These are phyloP conservation scores for Penicillium odoratum DNA, from an alignment of 495 filamentous ascomycete genomes.

Conservation along the genomic window DNA sequence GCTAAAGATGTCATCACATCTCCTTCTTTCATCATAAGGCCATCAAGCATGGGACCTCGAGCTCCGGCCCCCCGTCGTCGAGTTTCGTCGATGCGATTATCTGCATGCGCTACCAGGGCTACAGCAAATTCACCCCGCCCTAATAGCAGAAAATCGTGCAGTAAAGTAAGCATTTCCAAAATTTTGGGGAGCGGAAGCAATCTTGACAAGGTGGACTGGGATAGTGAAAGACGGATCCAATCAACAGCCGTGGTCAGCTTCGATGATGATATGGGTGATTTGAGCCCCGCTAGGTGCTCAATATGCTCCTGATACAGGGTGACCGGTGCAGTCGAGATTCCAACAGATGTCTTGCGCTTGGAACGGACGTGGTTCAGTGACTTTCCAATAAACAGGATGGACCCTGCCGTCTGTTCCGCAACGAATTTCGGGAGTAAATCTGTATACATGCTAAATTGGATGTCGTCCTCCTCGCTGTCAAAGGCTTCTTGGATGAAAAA, in stretches of 20 bases:
- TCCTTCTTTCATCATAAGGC: slow-evolving; percentile 77
- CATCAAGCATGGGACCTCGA: slow-evolving; percentile 38
- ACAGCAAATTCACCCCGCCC: slow-evolving; percentile 88
- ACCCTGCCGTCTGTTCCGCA: slow-evolving; percentile 67
- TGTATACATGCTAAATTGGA: slow-evolving; percentile 55
- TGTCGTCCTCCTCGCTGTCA: slow-evolving; percentile 32
- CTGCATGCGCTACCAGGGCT: slow-evolving; percentile 79
- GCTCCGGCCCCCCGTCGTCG: slow-evolving; percentile 37
- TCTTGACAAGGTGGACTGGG: slow-evolving; percentile 75
- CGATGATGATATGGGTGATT: slow-evolving; percentile 69
- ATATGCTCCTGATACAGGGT: slow-evolving; percentile 73
- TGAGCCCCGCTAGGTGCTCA: slow-evolving; percentile 64
- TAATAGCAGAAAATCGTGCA: slow-evolving; percentile 85
- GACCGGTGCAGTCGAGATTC: slow-evolving; percentile 48
- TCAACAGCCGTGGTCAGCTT: slow-evolving; percentile 69
- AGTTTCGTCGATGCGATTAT: slow-evolving; percentile 62
- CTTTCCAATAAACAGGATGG: slow-evolving; percentile 87
- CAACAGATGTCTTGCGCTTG: slow-evolving; percentile 39
- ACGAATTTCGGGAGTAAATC: slow-evolving; percentile 76
- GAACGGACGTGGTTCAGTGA: slow-evolving; percentile 78
- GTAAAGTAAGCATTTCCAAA: slow-evolving; percentile 70
- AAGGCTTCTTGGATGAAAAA: slow-evolving; percentile 70
- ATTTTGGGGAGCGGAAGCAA: slow-evolving; percentile 75
- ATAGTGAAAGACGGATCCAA: slow-evolving; percentile 76
- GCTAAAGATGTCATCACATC: slow-evolving; percentile 75